A percentile compares a stretch with the other conserved stretches of the same genome.
Evolutionary conservation across 441 rosid genomes (phyloP).

Genomic region (Euphorbia celastroides): DNA sequence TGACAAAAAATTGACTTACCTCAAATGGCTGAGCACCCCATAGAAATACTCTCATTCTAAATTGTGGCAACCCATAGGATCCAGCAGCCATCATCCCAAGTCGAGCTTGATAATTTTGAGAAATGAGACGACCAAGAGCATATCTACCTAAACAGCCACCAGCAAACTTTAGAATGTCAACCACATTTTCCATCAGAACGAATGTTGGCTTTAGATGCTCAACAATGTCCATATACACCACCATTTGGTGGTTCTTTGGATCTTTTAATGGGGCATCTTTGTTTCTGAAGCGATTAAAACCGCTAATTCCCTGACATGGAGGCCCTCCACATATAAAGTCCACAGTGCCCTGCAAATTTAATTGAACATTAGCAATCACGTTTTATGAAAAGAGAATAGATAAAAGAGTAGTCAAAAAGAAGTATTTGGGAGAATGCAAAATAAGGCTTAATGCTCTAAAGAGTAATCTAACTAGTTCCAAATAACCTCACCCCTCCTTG

Average conservation of each 20-base stretch:
- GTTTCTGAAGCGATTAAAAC: conserved; percentile 34
- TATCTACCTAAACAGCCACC: conserved; percentile 14
- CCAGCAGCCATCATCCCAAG: conserved; percentile 19
- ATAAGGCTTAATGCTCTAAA: too few relatives aligned
- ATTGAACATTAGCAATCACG: too few relatives aligned
- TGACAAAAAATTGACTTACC: conserved; percentile 1
- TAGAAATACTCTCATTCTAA: conserved; percentile 11
- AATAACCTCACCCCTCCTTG: too few relatives aligned
- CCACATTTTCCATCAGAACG: conserved; percentile 13
- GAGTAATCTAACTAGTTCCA: too few relatives aligned
- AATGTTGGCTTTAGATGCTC: conserved; percentile 11
- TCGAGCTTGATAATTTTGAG: conserved; percentile 15
- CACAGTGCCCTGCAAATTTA: conserved; percentile 21
- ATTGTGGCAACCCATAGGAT: conserved; percentile 17
- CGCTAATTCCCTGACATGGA: conserved; percentile 40
- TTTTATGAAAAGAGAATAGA: too few relatives aligned
- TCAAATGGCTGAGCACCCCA: conserved; percentile 13
- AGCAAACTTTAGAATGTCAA: conserved; percentile 16
- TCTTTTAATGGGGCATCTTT: conserved; percentile 27
- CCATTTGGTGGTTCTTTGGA: conserved; percentile 27
- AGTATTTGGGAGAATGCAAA: too few relatives aligned
- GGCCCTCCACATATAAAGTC: conserved; percentile 37
- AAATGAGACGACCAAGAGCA: conserved; percentile 13
- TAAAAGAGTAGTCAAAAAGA: too few relatives aligned
- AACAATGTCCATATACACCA: conserved; percentile 29